A percentile compares a stretch with the other conserved stretches of the same genome.
Conservation (phyloP, 768 basidiomycete genomes). For the Neoboletus magnificus region DNA sequence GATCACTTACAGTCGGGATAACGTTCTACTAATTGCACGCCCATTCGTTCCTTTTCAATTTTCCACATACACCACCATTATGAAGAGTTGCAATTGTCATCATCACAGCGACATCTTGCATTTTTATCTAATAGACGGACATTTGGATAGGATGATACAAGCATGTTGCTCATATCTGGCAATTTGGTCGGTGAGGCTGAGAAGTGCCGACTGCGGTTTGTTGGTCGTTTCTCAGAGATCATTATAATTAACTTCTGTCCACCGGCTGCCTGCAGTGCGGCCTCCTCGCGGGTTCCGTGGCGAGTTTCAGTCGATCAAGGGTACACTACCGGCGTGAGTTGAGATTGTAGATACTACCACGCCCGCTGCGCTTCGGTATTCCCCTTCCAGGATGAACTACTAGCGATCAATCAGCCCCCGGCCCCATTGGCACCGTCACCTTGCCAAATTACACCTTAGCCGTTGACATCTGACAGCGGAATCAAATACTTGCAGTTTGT, state of each 20-base stretch:
- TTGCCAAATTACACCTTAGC: slow-evolving; percentile 4
- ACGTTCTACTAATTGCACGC: slow-evolving; percentile 8
- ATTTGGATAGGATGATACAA: slow-evolving; percentile 31
- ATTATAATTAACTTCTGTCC: slow-evolving; percentile 24
- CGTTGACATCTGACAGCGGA: slow-evolving; percentile 30
- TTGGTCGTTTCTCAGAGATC: slow-evolving; percentile 9
- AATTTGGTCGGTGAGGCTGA: slow-evolving; percentile 17
- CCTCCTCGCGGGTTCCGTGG: slow-evolving; percentile 24
- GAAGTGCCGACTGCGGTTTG: slow-evolving; percentile 13
- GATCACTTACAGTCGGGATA: slow-evolving; percentile 24
- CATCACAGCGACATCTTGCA: slow-evolving; percentile 20
- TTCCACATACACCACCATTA: slow-evolving; percentile 10
- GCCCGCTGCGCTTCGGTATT: background rate
- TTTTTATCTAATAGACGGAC: slow-evolving; percentile 37
- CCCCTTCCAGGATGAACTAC: background rate
- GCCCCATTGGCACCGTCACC: slow-evolving; percentile 4
- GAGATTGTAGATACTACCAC: background rate
- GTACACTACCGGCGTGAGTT: background rate
- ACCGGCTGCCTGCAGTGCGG: slow-evolving; percentile 30
- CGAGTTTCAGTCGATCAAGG: slow-evolving; percentile 14
- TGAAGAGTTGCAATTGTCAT: slow-evolving; percentile 24
- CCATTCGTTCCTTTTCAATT: slow-evolving; percentile 9
- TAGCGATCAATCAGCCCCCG: slow-evolving; percentile 19
- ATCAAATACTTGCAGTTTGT: slow-evolving; percentile 24
- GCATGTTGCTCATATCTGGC: slow-evolving; percentile 26